Percentiles rank a stretch among this genome's conserved stretches.
Conservation (phyloP, 2,329 filamentous ascomycete species). For the Xylariomycetidae sp. region DNA sequence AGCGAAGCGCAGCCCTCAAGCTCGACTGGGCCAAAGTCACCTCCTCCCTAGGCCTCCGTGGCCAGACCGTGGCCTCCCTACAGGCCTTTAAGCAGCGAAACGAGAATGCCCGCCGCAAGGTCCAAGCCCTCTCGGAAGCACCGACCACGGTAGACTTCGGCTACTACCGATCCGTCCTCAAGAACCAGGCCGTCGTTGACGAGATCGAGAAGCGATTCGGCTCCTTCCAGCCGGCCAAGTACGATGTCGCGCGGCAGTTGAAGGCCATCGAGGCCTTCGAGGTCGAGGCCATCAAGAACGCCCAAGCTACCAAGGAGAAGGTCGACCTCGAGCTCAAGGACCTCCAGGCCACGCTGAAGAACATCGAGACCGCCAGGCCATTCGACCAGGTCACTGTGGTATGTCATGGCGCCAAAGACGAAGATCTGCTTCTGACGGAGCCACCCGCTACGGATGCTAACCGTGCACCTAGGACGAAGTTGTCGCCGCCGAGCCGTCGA, state of each 20-base stretch:
- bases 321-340: slow-evolving; percentile 94
- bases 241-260: slow-evolving; percentile 89
- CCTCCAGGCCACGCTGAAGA: slow-evolving; percentile 89
- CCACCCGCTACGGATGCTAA: slow-evolving; percentile 17
- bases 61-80: slow-evolving; percentile 86
- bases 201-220: slow-evolving; percentile 97
- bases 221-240: slow-evolving; percentile 85
- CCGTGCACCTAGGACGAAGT: slow-evolving; percentile 72
- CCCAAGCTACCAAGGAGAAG: slow-evolving; percentile 92
- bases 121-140: slow-evolving; percentile 77
- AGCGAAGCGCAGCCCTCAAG: slow-evolving; percentile 98
- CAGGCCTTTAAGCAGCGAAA: slow-evolving; percentile 99
- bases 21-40: slow-evolving; percentile 98
- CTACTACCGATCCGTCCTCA: slow-evolving; percentile 85
- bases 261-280: slow-evolving; percentile 99
- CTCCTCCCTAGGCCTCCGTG: slow-evolving; percentile 90
- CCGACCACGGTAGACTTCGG: slow-evolving; percentile 86
- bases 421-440: too few species aligned
- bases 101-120: slow-evolving; percentile 94
- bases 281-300: slow-evolving; percentile 93
- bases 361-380: slow-evolving; percentile 92
- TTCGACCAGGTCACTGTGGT: slow-evolving; percentile 98
- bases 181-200: slow-evolving; percentile 93
- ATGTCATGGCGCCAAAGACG: slow-evolving; percentile 49
- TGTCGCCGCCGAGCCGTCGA: slow-evolving; percentile 87